These are phyloP conservation scores for Candida chilensis DNA, from an alignment of 805 yeast genomes.

Conservation along the genomic window DNA sequence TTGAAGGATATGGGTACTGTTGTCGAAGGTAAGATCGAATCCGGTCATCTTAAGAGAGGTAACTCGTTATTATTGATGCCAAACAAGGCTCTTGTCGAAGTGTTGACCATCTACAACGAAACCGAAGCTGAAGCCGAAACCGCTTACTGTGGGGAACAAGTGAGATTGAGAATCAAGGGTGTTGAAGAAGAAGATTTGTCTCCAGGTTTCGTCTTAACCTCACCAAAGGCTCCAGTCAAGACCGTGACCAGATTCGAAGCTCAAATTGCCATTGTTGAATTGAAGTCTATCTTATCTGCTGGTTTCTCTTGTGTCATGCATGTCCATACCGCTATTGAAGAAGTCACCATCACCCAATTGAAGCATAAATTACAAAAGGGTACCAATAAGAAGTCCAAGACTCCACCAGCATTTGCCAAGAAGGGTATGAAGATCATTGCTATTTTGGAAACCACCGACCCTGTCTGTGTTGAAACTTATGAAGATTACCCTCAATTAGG, in stretches of 20 bases:
- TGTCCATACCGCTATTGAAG: slow-evolving; percentile 97
- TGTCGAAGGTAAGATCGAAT: slow-evolving; percentile 96
- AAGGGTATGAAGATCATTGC: slow-evolving; percentile 99
- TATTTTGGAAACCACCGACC: slow-evolving; percentile 71
- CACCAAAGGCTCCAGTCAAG: slow-evolving; percentile 80
- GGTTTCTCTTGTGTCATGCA: slow-evolving; percentile 99
- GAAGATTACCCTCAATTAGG: slow-evolving; percentile 93
- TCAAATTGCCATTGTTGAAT: slow-evolving; percentile 93
- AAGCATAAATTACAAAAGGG: slow-evolving; percentile 94
- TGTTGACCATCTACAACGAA: slow-evolving; percentile 83
- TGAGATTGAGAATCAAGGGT: slow-evolving; percentile 86
- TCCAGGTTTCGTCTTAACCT: slow-evolving; percentile 86
- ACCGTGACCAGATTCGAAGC: slow-evolving; percentile 91
- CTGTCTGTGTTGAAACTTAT: slow-evolving; percentile 91
- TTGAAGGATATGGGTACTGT: slow-evolving; percentile 96
- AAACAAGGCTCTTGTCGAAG: slow-evolving; percentile 75
- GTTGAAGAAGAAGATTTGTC: slow-evolving; percentile 95
- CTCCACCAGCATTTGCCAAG: slow-evolving; percentile 97
- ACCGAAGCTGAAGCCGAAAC: slow-evolving; percentile 88
- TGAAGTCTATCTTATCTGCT: slow-evolving; percentile 86
- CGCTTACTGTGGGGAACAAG: slow-evolving; percentile 96
- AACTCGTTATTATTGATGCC: slow-evolving; percentile 83
- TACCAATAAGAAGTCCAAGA: slow-evolving; percentile 91
- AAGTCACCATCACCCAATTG: slow-evolving; percentile 72
- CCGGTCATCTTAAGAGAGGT: slow-evolving; percentile 86